phyloP scores from a whole-genome alignment of 768 basidiomycete species.

The Pisolithus tinctorius region DNA sequence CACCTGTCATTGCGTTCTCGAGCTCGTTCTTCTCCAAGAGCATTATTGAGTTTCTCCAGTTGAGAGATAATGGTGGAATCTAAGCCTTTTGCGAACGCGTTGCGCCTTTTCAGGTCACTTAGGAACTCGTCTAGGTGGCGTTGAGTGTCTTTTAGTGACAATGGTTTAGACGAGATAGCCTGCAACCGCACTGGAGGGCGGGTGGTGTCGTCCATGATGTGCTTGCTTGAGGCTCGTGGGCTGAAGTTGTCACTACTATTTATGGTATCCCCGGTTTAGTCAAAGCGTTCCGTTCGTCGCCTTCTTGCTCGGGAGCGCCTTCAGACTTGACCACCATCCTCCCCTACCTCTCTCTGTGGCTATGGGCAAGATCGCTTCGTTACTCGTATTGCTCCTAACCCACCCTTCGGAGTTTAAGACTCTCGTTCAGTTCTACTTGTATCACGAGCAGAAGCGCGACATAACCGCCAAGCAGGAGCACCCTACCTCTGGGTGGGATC shows the following conservation, averaged over 20 bases:
- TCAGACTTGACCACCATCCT: background rate
- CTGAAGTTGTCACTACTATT: background rate
- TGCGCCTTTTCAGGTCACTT: conserved; percentile 41
- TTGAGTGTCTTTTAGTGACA: conserved; percentile 37
- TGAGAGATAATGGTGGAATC: conserved; percentile 54
- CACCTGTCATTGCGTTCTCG: conserved; percentile 10
- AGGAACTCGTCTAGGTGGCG: conserved; percentile 41
- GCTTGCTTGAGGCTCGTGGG: conserved; percentile 6
- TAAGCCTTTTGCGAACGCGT: conserved; percentile 41
- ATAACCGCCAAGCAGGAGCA: conserved; percentile 72
- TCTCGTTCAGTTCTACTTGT: conserved; percentile 77
- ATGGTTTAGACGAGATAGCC: conserved; percentile 26
- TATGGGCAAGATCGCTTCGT: conserved; percentile 50
- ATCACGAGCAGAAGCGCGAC: conserved; percentile 76
- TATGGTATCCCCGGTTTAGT: background rate
- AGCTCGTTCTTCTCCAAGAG: conserved; percentile 42
- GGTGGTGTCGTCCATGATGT: conserved; percentile 40
- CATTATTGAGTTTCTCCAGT: conserved; percentile 48
- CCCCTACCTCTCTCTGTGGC: conserved; percentile 3
- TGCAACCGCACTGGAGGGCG: conserved; percentile 44
- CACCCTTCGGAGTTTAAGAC: conserved; percentile 82
- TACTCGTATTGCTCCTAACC: conserved; percentile 63
- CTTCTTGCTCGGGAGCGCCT: background rate
- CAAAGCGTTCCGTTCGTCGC: background rate
- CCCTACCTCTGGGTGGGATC: conserved; percentile 79